These are phyloP conservation scores for Tylopilus felleus DNA, from an alignment of 768 basidiomycete genomes.

Conservation along the genomic window DNA sequence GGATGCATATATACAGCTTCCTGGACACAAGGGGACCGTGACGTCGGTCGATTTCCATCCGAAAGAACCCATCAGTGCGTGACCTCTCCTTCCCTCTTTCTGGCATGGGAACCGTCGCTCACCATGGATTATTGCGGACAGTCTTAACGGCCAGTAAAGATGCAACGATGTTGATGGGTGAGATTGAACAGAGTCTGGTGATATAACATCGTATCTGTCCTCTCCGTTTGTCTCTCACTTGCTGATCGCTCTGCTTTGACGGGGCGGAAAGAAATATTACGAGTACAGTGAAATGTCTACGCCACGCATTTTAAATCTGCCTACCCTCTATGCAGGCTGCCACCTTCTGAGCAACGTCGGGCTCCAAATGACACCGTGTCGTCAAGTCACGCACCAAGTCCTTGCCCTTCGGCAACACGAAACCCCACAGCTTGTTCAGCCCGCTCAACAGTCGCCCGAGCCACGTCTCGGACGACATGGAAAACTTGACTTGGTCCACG, in stretches of 20 bases:
- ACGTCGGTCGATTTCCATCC: conserved; percentile 96
- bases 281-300: background rate
- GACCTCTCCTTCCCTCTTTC: background rate
- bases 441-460: conserved; percentile 18
- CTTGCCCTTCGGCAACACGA: conserved; percentile 17
- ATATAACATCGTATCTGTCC: conserved; percentile 31
- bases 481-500: conserved; percentile 24
- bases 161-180: conserved; percentile 86
- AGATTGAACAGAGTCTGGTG: conserved; percentile 67
- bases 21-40: conserved; percentile 96
- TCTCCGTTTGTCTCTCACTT: background rate
- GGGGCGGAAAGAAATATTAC: background rate
- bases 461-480: conserved; percentile 23
- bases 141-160: conserved; percentile 94
- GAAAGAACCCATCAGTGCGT: conserved; percentile 89
- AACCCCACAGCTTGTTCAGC: conserved; percentile 15
- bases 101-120: conserved; percentile 1
- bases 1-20: conserved; percentile 51
- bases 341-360: conserved; percentile 23
- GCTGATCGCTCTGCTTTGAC: background rate
- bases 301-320: conserved; percentile 1
- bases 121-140: conserved; percentile 25
- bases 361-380: conserved; percentile 24
- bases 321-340: conserved; percentile 20
- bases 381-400: conserved; percentile 22